Evolutionary conservation across 768 basidiomycete species (phyloP).

Genomic region (Agrocybe pediades): DNA sequence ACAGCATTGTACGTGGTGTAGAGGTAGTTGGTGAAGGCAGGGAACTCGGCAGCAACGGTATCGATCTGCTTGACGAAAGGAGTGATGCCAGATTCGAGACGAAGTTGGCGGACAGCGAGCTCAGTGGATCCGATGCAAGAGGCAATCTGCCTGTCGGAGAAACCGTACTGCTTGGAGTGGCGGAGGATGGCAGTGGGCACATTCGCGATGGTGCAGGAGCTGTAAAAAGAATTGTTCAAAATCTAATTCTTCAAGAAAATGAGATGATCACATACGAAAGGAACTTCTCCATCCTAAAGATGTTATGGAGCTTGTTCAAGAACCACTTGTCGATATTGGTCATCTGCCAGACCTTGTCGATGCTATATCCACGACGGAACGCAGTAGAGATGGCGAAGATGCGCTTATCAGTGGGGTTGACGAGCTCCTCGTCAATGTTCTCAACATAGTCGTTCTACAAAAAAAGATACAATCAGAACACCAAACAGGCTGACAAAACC

Average conservation of each 20-base stretch:
- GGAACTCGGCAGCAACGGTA: slow-evolving; percentile 98
- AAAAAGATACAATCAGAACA: background rate
- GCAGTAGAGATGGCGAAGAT: slow-evolving; percentile 96
- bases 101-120: slow-evolving; percentile 87
- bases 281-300: slow-evolving; percentile 77
- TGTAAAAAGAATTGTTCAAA: slow-evolving; percentile 27
- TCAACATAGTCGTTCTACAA: slow-evolving; percentile 82
- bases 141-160: slow-evolving; percentile 92
- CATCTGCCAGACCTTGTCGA: slow-evolving; percentile 97
- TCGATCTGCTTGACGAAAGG: slow-evolving; percentile 99
- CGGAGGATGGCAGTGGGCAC: slow-evolving; percentile 66
- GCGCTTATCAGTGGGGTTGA: slow-evolving; percentile 95
- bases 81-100: slow-evolving; percentile 79
- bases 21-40: slow-evolving; percentile 97
- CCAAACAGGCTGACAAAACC: slow-evolving; percentile 2
- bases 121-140: slow-evolving; percentile 85
- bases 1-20: slow-evolving; percentile 98
- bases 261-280: slow-evolving; percentile 59
- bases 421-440: slow-evolving; percentile 89
- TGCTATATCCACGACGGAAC: slow-evolving; percentile 88
- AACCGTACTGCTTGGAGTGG: slow-evolving; percentile 91
- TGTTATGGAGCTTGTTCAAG: slow-evolving; percentile 82
- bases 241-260: background rate
- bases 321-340: slow-evolving; percentile 99
- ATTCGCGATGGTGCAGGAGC: slow-evolving; percentile 63